Percentiles rank a stretch among this genome's conserved stretches.
Conservation (phyloP, 805 yeast species). For the Cyberlindnera euphorbiae region DNA sequence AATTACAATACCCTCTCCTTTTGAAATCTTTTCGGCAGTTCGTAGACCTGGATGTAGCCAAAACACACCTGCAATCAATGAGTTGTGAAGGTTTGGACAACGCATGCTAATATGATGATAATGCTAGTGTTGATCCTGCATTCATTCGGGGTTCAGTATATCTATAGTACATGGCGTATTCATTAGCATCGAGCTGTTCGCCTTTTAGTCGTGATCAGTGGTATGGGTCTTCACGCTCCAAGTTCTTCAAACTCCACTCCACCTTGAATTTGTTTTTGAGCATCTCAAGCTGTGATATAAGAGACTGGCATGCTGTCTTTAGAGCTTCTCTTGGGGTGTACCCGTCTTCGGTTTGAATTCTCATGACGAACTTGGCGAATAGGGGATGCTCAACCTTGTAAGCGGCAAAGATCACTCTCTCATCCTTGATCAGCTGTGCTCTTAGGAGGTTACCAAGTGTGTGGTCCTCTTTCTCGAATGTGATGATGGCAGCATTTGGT, state of each 20-base stretch:
- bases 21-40: too few species aligned
- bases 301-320: slow-evolving; percentile 79
- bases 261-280: slow-evolving; percentile 75
- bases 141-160: too few species aligned
- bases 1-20: too few species aligned
- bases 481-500: slow-evolving; percentile 89
- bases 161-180: not conserved
- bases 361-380: slow-evolving; percentile 89
- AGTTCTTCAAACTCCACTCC: slow-evolving; percentile 72
- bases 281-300: slow-evolving; percentile 73
- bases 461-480: slow-evolving; percentile 96
- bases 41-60: too few species aligned
- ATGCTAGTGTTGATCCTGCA: too few species aligned
- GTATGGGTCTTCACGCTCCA: slow-evolving; percentile 6
- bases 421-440: slow-evolving; percentile 80
- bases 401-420: slow-evolving; percentile 91
- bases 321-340: slow-evolving; percentile 88
- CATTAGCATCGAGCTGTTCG: too few species aligned
- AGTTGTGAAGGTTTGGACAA: too few species aligned
- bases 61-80: too few species aligned
- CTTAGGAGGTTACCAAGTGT: slow-evolving; percentile 89
- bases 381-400: slow-evolving; percentile 97
- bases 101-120: too few species aligned
- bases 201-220: slow-evolving; percentile 3
- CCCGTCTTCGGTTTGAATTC: slow-evolving; percentile 95